Percentiles rank a stretch among this genome's conserved stretches.
Conservation (phyloP, 1,284 basidiomycete genomes). For the Rhodofomes roseus region DNA sequence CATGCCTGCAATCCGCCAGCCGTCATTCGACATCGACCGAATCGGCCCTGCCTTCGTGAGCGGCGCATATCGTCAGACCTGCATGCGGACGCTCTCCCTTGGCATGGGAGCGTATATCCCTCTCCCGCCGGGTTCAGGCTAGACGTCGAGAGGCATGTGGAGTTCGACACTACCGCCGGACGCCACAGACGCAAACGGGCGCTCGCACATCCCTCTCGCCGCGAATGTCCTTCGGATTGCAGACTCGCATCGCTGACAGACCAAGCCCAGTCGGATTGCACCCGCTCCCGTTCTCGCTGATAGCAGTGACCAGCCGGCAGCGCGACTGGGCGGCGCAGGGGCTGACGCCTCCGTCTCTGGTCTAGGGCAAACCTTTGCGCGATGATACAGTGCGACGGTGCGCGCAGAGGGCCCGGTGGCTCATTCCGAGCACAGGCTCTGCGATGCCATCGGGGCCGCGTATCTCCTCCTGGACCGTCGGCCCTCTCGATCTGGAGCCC, state of each 20-base stretch:
- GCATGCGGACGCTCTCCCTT: not conserved
- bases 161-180: not conserved
- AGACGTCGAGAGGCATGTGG: not conserved
- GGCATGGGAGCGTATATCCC: not conserved
- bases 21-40: not conserved
- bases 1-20: no score
- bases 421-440: not conserved
- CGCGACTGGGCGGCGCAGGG: no score
- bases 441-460: not conserved
- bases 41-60: no score
- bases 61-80: not conserved
- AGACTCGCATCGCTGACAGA: no score
- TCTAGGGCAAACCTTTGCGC: not conserved
- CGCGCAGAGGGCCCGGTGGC: not conserved
- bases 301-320: no score
- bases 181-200: not conserved
- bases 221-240: no score
- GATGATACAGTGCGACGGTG: no score
- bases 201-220: no score
- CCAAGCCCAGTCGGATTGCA: not conserved
- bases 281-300: no score
- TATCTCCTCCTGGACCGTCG: not conserved
- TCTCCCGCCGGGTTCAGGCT: not conserved
- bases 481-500: not conserved
- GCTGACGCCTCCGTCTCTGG: no score